Evolutionary conservation across 2,329 filamentous ascomycete species (phyloP).

Genomic region (Fusarium humuli): DNA sequence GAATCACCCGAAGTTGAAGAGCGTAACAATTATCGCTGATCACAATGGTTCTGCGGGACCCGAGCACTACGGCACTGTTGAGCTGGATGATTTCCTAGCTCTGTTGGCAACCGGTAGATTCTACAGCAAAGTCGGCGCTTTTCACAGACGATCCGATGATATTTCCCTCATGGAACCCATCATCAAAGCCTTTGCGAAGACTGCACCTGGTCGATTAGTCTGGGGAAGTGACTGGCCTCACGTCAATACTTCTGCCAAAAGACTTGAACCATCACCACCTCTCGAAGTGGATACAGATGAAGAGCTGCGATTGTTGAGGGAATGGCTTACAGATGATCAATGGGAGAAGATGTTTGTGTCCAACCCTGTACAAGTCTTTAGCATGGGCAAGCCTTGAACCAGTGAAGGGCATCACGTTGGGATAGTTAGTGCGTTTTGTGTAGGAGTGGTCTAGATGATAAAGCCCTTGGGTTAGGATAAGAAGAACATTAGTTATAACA

Average conservation of each 20-base stretch:
- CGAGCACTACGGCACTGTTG: not conserved
- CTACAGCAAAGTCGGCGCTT: not conserved
- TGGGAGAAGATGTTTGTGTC: conserved; percentile 1
- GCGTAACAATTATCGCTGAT: not conserved
- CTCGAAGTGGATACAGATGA: not conserved
- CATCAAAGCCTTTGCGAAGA: not conserved
- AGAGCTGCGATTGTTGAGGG: not conserved
- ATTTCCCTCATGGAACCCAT: not conserved
- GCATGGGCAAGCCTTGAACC: not conserved
- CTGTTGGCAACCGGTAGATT: not conserved
- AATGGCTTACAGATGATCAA: not conserved
- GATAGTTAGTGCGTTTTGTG: not conserved
- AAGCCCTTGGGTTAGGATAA: not conserved
- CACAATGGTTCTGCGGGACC: conserved; percentile 2
- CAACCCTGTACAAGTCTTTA: not conserved
- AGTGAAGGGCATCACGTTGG: not conserved
- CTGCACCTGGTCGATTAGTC: not conserved
- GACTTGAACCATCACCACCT: not conserved
- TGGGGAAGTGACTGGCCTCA: conserved; percentile 25
- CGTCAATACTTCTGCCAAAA: not conserved
- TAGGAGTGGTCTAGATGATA: not conserved
- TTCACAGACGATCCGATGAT: not conserved
- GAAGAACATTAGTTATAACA: not conserved
- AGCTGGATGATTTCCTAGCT: not conserved
- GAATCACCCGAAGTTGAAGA: not conserved